These are phyloP conservation scores for Candida sanyiensis DNA, from an alignment of 805 yeast species.

Conservation along the genomic window DNA sequence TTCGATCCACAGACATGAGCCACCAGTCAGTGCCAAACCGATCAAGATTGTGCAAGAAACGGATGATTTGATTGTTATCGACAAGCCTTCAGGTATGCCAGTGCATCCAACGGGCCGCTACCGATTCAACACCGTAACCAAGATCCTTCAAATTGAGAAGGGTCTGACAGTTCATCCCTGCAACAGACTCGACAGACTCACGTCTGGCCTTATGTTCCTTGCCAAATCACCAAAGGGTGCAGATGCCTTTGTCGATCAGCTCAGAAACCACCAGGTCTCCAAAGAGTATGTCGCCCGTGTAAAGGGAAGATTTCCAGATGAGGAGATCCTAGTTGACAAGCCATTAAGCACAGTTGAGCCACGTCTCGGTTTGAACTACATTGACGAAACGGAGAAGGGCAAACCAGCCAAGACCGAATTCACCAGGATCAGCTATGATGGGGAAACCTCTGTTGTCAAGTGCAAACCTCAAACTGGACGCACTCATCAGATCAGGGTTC, in stretches of 20 bases:
- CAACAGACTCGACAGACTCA: conserved; percentile 81
- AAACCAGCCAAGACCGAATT: conserved; percentile 75
- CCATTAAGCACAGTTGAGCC: conserved; percentile 73
- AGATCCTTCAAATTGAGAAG: conserved; percentile 65
- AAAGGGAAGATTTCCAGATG: conserved; percentile 76
- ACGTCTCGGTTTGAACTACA: conserved; percentile 53
- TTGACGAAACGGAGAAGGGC: conserved; percentile 29
- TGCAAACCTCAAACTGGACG: conserved; percentile 90
- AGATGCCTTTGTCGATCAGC: conserved; percentile 56
- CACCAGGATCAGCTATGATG: conserved; percentile 23
- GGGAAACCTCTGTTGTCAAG: conserved; percentile 57
- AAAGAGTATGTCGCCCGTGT: conserved; percentile 81
- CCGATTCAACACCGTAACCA: conserved; percentile 70
- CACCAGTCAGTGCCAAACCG: conserved; percentile 36
- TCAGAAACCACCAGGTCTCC: conserved; percentile 50
- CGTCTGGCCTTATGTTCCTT: conserved; percentile 86
- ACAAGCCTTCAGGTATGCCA: conserved; percentile 92
- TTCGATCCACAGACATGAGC: conserved; percentile 80
- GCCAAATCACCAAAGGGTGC: conserved; percentile 45
- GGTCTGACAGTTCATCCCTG: conserved; percentile 73
- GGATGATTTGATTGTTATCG: conserved; percentile 72
- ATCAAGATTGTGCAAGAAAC: conserved; percentile 44
- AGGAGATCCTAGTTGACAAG: conserved; percentile 50
- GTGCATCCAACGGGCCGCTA: conserved; percentile 93
- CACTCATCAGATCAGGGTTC: conserved; percentile 94